phyloP scores from a whole-genome alignment of 140 eudicot species.

The Senecio squalidus region DNA sequence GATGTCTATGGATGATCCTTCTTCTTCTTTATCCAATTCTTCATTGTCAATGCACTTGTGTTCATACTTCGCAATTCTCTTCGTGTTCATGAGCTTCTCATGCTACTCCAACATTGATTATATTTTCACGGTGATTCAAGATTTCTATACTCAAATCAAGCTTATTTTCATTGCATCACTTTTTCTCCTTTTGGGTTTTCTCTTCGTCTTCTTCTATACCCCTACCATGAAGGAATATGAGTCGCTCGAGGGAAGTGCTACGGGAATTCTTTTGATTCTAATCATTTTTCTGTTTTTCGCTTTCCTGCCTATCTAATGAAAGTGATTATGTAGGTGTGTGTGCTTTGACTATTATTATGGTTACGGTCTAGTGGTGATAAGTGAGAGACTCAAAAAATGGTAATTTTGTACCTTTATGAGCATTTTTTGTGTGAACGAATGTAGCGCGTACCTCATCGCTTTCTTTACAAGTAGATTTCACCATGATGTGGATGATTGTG shows the following conservation, averaged over 20 bases:
- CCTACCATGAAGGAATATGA: conserved; percentile 47
- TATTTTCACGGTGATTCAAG: conserved; percentile 26
- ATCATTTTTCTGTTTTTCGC: too few relatives aligned
- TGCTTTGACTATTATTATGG: too few relatives aligned
- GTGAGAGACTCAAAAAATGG: too few relatives aligned
- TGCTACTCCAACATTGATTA: conserved; percentile 57
- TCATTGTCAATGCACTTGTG: conserved; percentile 55
- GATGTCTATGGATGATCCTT: conserved; percentile 19
- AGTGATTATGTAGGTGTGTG: too few relatives aligned
- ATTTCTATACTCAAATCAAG: conserved; percentile 47
- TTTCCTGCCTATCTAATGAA: too few relatives aligned
- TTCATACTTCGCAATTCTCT: conserved; percentile 47
- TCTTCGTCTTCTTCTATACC: conserved; percentile 32
- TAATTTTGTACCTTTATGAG: too few relatives aligned
- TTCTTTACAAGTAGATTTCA: too few relatives aligned
- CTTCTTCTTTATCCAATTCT: conserved; percentile 29
- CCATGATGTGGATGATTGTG: too few relatives aligned
- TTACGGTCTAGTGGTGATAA: too few relatives aligned
- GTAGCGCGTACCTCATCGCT: too few relatives aligned
- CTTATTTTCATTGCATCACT: conserved; percentile 45
- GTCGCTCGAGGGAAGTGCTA: conserved; percentile 41
- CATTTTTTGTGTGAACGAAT: too few relatives aligned
- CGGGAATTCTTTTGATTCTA: too few relatives aligned
- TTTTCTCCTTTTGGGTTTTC: conserved; percentile 41
- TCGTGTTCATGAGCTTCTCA: conserved; percentile 54